Evolutionary conservation across 106 monocot species (phyloP).

Genomic region (Dioscorea alata): DNA sequence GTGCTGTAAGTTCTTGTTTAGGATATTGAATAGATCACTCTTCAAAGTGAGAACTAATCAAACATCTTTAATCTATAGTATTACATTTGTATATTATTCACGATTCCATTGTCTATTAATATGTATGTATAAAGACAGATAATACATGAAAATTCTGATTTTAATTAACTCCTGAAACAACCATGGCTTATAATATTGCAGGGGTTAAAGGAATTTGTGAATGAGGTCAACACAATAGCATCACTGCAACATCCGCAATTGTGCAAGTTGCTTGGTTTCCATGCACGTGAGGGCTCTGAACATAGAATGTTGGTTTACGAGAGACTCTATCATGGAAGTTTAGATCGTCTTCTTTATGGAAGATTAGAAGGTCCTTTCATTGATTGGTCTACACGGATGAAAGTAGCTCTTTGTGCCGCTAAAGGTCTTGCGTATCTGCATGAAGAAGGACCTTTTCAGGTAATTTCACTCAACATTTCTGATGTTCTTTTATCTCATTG

Average conservation of each 20-base stretch:
- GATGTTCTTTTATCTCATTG: no score
- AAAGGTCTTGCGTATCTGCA: constrained; percentile 84
- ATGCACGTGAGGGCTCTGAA: constrained; percentile 77
- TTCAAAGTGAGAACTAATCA: neutral
- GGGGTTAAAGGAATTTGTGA: constrained; percentile 79
- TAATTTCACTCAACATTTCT: constrained; percentile 1
- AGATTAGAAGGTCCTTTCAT: constrained; percentile 70
- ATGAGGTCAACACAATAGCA: constrained; percentile 60
- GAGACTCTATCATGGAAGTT: constrained; percentile 76
- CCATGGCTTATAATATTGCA: constrained; percentile 18
- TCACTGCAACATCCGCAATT: constrained; percentile 77
- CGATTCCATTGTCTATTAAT: no score
- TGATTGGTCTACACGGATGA: constrained; percentile 82
- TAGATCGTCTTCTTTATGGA: constrained; percentile 67
- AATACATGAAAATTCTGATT: neutral
- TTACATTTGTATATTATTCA: neutral
- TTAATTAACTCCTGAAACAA: neutral
- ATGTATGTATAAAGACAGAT: no score
- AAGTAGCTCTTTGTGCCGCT: constrained; percentile 79
- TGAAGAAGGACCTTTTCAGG: constrained; percentile 98
- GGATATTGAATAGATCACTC: neutral
- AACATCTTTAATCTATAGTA: neutral
- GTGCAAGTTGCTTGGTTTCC: constrained; percentile 83
- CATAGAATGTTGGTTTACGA: constrained; percentile 82
- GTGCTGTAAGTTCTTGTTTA: no score